Conservation (phyloP, 768 basidiomycete species). For the Hypsizygus marmoreus region DNA sequence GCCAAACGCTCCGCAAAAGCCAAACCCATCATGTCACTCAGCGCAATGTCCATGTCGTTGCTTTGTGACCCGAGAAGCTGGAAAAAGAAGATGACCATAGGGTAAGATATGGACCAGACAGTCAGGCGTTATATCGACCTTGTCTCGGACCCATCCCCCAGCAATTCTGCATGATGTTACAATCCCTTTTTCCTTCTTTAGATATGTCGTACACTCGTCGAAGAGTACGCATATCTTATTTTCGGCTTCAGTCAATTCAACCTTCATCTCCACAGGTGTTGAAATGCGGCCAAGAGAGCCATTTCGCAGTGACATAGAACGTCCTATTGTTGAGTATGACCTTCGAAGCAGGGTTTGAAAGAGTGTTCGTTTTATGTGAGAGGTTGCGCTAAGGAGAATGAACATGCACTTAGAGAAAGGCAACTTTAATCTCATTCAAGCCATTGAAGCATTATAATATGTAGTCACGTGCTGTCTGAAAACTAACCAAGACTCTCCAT, state of each 20-base stretch:
- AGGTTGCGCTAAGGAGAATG: neutral
- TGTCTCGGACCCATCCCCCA: conserved; percentile 98
- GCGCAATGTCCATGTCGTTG: conserved; percentile 92
- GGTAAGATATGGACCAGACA: no score
- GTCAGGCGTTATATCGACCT: conserved; percentile 52
- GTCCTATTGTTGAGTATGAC: neutral
- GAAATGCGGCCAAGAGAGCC: conserved; percentile 13
- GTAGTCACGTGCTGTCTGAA: no score
- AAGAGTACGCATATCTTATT: conserved; percentile 72
- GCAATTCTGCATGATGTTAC: conserved; percentile 83
- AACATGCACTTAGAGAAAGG: no score
- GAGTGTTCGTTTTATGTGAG: neutral
- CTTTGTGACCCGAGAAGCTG: conserved; percentile 82
- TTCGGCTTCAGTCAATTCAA: conserved; percentile 71
- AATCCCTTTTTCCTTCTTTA: conserved; percentile 53
- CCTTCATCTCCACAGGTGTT: conserved; percentile 30
- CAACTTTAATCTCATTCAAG: no score
- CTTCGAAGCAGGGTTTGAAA: neutral
- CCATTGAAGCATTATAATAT: no score
- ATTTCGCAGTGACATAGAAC: conserved; percentile 16
- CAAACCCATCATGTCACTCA: conserved; percentile 87
- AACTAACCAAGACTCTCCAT: no score
- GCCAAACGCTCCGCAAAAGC: conserved; percentile 83
- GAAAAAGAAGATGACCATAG: neutral
- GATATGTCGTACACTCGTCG: conserved; percentile 68